These are phyloP conservation scores for Meredithiella fracta DNA, from an alignment of 2,329 filamentous ascomycete genomes.

Conservation along the genomic window DNA sequence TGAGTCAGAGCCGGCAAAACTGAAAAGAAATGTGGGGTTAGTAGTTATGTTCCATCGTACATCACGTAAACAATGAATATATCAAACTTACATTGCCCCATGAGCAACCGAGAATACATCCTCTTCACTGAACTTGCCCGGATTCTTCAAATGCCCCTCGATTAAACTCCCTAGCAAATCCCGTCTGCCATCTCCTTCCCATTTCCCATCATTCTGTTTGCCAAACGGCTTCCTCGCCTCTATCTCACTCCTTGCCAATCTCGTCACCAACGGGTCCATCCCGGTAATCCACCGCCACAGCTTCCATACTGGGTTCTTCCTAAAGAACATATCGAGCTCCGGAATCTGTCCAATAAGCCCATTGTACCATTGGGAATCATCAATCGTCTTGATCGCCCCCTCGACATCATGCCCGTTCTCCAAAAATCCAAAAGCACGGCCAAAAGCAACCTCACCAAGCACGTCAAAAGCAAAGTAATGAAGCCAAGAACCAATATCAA, in stretches of 20 bases:
- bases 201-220: slow-evolving; percentile 27
- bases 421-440: slow-evolving; percentile 24
- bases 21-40: slow-evolving; percentile 16
- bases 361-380: slow-evolving; percentile 36
- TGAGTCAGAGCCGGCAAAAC: slow-evolving; percentile 44
- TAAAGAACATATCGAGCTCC: slow-evolving; percentile 30
- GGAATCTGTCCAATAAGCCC: slow-evolving; percentile 36
- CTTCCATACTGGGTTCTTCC: slow-evolving; percentile 31
- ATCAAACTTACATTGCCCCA: slow-evolving; percentile 34
- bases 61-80: not conserved
- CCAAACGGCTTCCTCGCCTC: slow-evolving; percentile 29
- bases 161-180: slow-evolving; percentile 36
- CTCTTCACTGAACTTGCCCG: slow-evolving; percentile 30
- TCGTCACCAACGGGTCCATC: slow-evolving; percentile 32
- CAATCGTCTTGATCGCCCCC: slow-evolving; percentile 25
- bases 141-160: slow-evolving; percentile 34
- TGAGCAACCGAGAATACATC: slow-evolving; percentile 42
- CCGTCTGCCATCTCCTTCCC: slow-evolving; percentile 28
- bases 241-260: slow-evolving; percentile 35
- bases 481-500: slow-evolving; percentile 33
- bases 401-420: slow-evolving; percentile 17
- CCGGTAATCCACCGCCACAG: slow-evolving; percentile 26
- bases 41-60: not conserved
- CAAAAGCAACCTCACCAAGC: slow-evolving; percentile 23
- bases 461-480: slow-evolving; percentile 17